Percentiles rank a stretch among this genome's conserved stretches.
Evolutionary conservation across 2,329 filamentous ascomycete species (phyloP).

Genomic region (Aspergillus neotritici): DNA sequence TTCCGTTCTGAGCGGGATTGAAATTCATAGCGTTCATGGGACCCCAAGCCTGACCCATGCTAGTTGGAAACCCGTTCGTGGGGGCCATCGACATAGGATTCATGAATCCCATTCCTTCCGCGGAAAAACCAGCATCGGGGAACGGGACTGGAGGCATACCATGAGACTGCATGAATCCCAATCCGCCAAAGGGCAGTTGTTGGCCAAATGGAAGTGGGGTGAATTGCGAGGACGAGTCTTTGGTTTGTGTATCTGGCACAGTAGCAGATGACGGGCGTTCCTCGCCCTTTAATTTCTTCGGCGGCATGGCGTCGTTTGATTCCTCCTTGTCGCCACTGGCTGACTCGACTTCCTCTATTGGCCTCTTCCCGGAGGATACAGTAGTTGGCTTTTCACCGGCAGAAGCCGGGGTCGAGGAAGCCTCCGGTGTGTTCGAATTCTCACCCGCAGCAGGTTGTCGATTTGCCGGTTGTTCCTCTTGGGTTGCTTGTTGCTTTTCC

Average conservation of each 20-base stretch:
- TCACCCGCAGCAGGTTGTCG: constrained; percentile 14
- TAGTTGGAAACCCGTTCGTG: constrained; percentile 26
- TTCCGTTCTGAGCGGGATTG: constrained; percentile 29
- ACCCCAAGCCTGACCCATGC: constrained; percentile 35
- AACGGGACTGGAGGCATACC: constrained; percentile 31
- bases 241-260: constrained; percentile 8
- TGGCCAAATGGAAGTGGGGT: constrained; percentile 26
- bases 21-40: constrained; percentile 44
- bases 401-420: constrained; percentile 27
- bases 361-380: constrained; percentile 63
- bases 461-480: constrained; percentile 20
- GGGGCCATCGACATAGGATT: constrained; percentile 37
- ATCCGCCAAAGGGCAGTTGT: constrained; percentile 32
- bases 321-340: constrained; percentile 48
- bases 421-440: constrained; percentile 11
- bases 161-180: constrained; percentile 28
- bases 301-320: constrained; percentile 24
- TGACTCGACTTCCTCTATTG: constrained; percentile 62
- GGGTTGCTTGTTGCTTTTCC: constrained; percentile 28
- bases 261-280: constrained; percentile 19
- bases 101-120: constrained; percentile 31
- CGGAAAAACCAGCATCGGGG: constrained; percentile 28
- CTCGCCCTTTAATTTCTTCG: constrained; percentile 44
- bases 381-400: constrained; percentile 29
- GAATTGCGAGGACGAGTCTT: constrained; percentile 14